A percentile compares a stretch with the other conserved stretches of the same genome.
phyloP scores from a whole-genome alignment of 2,329 filamentous ascomycete genomes.

The Neofusicoccum umdonicola region DNA sequence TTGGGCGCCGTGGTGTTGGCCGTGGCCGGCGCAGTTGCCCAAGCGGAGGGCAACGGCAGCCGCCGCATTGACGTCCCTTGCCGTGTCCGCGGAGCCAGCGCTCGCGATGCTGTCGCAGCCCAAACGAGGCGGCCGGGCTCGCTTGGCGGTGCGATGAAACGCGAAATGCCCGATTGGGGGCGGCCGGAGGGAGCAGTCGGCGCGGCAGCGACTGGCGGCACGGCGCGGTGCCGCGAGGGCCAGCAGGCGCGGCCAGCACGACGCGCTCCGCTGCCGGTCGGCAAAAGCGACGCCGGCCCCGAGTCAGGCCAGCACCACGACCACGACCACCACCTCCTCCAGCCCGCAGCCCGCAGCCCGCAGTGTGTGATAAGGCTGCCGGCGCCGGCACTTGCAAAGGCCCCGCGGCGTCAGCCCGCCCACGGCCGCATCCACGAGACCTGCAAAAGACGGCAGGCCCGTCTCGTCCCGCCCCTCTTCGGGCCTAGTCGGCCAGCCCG shows the following conservation, averaged over 20 bases:
- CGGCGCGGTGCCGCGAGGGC: too few relatives aligned
- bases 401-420: background rate
- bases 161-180: background rate
- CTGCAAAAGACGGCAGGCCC: slow-evolving; percentile 8
- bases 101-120: background rate
- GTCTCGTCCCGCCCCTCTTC: slow-evolving; percentile 1
- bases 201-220: too few relatives aligned
- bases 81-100: background rate
- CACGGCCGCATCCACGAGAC: slow-evolving; percentile 10
- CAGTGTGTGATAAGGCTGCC: background rate
- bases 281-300: background rate
- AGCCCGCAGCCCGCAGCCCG: too few relatives aligned
- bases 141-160: slow-evolving; percentile 7
- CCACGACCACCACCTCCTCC: too few relatives aligned
- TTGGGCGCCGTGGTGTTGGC: background rate
- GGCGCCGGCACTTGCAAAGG: background rate
- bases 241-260: too few relatives aligned
- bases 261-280: background rate
- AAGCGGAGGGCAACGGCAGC: background rate
- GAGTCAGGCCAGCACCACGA: background rate
- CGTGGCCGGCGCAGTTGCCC: background rate
- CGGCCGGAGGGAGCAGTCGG: too few relatives aligned
- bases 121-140: slow-evolving; percentile 1
- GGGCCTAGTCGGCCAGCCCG: slow-evolving; percentile 3
- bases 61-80: background rate